Percentiles rank a stretch among this genome's conserved stretches.
Evolutionary conservation across 1,284 basidiomycete genomes (phyloP).

Genomic region (Heterobasidion parviporum): DNA sequence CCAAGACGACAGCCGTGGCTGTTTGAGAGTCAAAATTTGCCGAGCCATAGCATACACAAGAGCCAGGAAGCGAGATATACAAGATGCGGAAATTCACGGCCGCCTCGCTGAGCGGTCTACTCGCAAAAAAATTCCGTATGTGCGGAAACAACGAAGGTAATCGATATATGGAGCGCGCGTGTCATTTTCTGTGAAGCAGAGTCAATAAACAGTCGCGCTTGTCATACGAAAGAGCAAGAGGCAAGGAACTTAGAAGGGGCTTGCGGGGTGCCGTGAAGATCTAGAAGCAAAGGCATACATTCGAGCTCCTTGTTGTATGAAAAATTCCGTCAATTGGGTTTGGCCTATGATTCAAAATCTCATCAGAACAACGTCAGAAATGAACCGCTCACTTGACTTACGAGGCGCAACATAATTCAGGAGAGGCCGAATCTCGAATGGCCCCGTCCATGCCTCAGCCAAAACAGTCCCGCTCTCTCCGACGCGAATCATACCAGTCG

Average conservation of each 20-base stretch:
- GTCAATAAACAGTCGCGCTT: not conserved
- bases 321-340: conserved; percentile 58
- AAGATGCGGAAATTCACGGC: not conserved
- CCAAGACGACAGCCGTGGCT: not conserved
- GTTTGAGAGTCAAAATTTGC: not conserved
- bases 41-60: not conserved
- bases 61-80: not conserved
- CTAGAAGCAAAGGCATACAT: conserved; percentile 49
- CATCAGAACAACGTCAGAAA: conserved; percentile 7
- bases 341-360: conserved; percentile 28
- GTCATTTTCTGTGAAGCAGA: not conserved
- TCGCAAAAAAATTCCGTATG: not conserved
- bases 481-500: conserved; percentile 37
- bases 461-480: conserved; percentile 50
- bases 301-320: conserved; percentile 71
- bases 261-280: conserved; percentile 11
- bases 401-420: conserved; percentile 72
- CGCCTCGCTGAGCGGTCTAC: not conserved
- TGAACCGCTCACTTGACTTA: conserved; percentile 30
- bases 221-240: not conserved
- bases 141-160: not conserved
- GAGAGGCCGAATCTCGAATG: conserved; percentile 72
- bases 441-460: conserved; percentile 58
- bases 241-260: conserved; percentile 11
- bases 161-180: not conserved